Evolutionary conservation across 139 green algal genomes (phyloP).

Genomic region (Chlamydomonas applanata): DNA sequence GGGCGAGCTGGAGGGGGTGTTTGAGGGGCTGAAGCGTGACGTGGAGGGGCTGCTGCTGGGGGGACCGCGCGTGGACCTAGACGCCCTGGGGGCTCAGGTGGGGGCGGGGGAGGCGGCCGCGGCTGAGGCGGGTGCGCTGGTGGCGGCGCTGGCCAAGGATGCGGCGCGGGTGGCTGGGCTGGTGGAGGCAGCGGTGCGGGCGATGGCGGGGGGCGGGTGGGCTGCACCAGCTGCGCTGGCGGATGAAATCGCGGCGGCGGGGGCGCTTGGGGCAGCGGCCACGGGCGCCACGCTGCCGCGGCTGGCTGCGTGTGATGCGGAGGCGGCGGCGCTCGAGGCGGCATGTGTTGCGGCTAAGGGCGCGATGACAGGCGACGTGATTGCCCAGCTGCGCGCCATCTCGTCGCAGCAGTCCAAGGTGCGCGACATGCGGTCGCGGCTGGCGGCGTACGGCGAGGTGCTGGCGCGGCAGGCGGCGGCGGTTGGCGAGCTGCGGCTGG

Average conservation of each 20-base stretch:
- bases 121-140: conserved; percentile 62
- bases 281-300: conserved; percentile 56
- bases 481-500: conserved; percentile 68
- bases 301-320: neutral
- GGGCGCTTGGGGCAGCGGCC: neutral
- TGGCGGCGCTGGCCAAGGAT: conserved; percentile 55
- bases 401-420: conserved; percentile 74
- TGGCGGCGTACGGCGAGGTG: conserved; percentile 72
- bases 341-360: conserved; percentile 53
- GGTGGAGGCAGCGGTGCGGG: conserved; percentile 61
- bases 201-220: conserved; percentile 43
- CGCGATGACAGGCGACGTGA: conserved; percentile 71
- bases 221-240: neutral
- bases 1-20: conserved; percentile 67
- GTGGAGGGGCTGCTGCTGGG: conserved; percentile 81
- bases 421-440: conserved; percentile 77
- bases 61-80: conserved; percentile 72
- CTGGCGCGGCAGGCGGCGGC: conserved; percentile 55
- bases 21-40: conserved; percentile 60
- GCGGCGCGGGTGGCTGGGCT: conserved; percentile 22
- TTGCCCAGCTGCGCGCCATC: conserved; percentile 76
- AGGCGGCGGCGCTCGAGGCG: conserved; percentile 18
- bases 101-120: conserved; percentile 47
- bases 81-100: conserved; percentile 57
- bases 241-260: neutral